Evolutionary conservation across 169 alveolate species (phyloP).

Genomic region (Theileria luwenshuni): DNA sequence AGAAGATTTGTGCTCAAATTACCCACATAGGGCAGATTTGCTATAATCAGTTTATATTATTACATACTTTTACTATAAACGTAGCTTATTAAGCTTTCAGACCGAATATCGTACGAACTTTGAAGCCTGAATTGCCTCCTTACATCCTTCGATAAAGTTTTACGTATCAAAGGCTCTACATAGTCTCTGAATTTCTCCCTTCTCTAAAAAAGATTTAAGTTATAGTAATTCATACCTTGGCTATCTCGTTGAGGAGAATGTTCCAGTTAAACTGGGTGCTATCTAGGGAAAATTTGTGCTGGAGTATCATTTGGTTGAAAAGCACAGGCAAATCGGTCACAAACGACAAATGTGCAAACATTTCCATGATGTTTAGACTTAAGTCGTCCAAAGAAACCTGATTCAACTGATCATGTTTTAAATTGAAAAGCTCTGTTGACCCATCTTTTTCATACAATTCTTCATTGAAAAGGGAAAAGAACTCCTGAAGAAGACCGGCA

Average conservation of each 20-base stretch:
- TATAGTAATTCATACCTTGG: constrained; percentile 11
- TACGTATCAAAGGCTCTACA: constrained; percentile 11
- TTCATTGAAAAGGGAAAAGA: constrained; percentile 31
- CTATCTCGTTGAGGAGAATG: constrained; percentile 22
- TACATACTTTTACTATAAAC: too few species aligned
- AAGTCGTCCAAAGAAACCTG: constrained; percentile 17
- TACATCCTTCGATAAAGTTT: background rate
- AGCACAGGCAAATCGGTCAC: constrained; percentile 51
- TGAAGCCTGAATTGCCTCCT: too few species aligned
- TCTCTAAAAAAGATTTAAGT: constrained; percentile 2
- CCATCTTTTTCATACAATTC: too few species aligned
- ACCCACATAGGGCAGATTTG: too few species aligned
- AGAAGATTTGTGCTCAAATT: too few species aligned
- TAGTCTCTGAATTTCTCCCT: constrained; percentile 28
- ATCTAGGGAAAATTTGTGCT: constrained; percentile 33
- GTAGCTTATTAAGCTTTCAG: too few species aligned
- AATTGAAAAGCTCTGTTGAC: constrained; percentile 17
- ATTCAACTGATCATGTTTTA: constrained; percentile 36
- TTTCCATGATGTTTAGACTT: constrained; percentile 22
- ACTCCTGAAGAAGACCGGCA: constrained; percentile 31
- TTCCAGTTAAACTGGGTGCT: constrained; percentile 49
- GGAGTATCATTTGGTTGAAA: constrained; percentile 61
- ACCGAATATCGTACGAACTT: too few species aligned
- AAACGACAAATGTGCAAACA: constrained; percentile 55
- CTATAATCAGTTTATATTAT: too few species aligned